Base-by-base conservation (phyloP, 2,329 filamentous ascomycete genomes). In the Fusarium pininemorale region DNA sequence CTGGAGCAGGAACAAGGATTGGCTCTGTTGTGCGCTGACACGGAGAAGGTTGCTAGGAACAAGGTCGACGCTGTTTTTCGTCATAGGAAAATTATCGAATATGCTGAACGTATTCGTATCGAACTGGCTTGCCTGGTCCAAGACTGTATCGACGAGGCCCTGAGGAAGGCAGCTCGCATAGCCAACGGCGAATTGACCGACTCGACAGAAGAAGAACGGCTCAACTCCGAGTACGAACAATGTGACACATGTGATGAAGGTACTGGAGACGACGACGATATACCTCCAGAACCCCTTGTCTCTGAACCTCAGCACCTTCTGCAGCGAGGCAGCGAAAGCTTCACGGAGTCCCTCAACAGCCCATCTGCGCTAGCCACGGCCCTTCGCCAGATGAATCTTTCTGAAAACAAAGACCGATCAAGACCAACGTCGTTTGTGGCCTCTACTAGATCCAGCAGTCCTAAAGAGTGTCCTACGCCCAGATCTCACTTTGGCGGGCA, bases 61-160 rank as follows among this genome's bases (percentile, higher is more conserved):
- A 99, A 99, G 81, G 94, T 98, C 4, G 96, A 99, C 78, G 94
- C 96, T 9, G 94, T 98, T 12, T 91, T 97, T 73, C 93, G 96
- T 39, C 94, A 98, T 82, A 92, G 96, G 57, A 92, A 93, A 77
- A 97, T 98, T 57, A 91, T 99, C 38, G 96, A 99, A 81, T 99
- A 99, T 80, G 92, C 95, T 1, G 96, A 99, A 83, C 92, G 97
- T 38, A 98, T 99, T 73, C 93, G 97, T 8, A 89, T 98, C 53
- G 96, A 99, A 79, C 97, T 98, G 78, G 93, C 96, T 35, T 90
- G 97, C 32, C 87, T 98, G 66, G 96, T 99, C 6, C 94, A 98
- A 79, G 94, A 98, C 77, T 99, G 96, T 80, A 98, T 99, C 59
- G 92, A 97, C 69, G 95, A 94, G 70, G 96, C 96, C 14, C 89